phyloP scores from a whole-genome alignment of 2,329 filamentous ascomycete genomes.

The Penicillium concentricum region DNA sequence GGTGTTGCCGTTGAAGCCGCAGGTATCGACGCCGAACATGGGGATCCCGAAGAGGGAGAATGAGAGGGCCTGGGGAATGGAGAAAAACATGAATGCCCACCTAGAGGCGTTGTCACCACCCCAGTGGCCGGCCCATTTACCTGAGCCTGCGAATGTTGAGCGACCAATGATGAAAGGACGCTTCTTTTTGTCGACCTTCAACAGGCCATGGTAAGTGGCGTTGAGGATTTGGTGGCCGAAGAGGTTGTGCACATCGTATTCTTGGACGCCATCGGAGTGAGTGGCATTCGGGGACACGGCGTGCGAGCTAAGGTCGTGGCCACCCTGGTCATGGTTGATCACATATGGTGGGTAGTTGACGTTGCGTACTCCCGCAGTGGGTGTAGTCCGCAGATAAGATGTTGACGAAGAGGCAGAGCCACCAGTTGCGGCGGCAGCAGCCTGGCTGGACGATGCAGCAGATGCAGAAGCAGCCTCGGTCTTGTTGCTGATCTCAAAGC shows the following conservation, averaged over 20 bases:
- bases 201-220: conserved; percentile 71
- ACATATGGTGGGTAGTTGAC: conserved; percentile 74
- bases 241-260: conserved; percentile 83
- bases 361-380: conserved; percentile 63
- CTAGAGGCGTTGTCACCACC: conserved; percentile 71
- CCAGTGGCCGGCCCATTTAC: conserved; percentile 78
- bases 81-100: conserved; percentile 73
- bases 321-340: conserved; percentile 65
- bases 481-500: conserved; percentile 66
- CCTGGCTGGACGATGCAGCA: conserved; percentile 54
- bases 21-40: conserved; percentile 72
- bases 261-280: conserved; percentile 67
- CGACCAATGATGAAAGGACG: conserved; percentile 83
- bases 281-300: conserved; percentile 76
- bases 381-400: conserved; percentile 58
- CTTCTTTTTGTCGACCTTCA: conserved; percentile 62
- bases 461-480: conserved; percentile 65
- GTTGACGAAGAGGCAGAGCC: conserved; percentile 36
- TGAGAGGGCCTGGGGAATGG: conserved; percentile 73
- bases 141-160: conserved; percentile 75
- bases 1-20: conserved; percentile 67
- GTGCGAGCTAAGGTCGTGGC: conserved; percentile 68
- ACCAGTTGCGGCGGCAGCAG: conserved; percentile 40
- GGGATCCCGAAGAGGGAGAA: conserved; percentile 74
- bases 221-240: conserved; percentile 74